These are phyloP conservation scores for Penicillium soppii DNA, from an alignment of 495 filamentous ascomycete species.

Conservation along the genomic window DNA sequence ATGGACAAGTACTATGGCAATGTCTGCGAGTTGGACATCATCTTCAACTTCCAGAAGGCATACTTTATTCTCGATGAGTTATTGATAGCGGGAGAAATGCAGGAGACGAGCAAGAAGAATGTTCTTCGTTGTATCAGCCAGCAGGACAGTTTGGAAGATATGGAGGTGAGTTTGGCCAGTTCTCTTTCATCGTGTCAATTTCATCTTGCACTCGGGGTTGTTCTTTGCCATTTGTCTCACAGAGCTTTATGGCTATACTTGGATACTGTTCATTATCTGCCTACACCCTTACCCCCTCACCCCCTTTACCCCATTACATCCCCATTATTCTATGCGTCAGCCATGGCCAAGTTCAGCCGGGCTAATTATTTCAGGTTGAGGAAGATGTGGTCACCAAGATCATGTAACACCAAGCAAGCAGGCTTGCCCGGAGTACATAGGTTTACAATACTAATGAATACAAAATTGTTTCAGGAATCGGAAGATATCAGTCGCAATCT, in stretches of 20 bases:
- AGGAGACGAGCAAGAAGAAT: slow-evolving; percentile 99
- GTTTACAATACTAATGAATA: slow-evolving; percentile 41
- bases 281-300: neutral
- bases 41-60: slow-evolving; percentile 99
- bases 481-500: slow-evolving; percentile 31
- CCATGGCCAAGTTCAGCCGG: slow-evolving; percentile 24
- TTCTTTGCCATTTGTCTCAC: neutral
- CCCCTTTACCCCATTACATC: neutral
- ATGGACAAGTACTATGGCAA: slow-evolving; percentile 99
- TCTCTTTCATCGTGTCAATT: neutral
- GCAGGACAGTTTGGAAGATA: slow-evolving; percentile 92
- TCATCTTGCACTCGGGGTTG: neutral
- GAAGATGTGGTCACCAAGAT: slow-evolving; percentile 92
- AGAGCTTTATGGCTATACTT: slow-evolving; percentile 1
- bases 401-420: slow-evolving; percentile 60
- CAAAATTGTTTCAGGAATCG: slow-evolving; percentile 28
- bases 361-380: slow-evolving; percentile 82
- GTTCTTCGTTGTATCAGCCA: slow-evolving; percentile 91
- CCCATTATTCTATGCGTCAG: neutral
- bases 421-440: slow-evolving; percentile 33
- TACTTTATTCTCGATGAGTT: slow-evolving; percentile 99
- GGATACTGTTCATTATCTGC: neutral
- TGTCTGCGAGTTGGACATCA: slow-evolving; percentile 98
- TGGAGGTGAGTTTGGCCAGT: slow-evolving; percentile 74
- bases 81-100: slow-evolving; percentile 91